phyloP scores from a whole-genome alignment of 2,329 filamentous ascomycete species.

The Cercospora citrullina region DNA sequence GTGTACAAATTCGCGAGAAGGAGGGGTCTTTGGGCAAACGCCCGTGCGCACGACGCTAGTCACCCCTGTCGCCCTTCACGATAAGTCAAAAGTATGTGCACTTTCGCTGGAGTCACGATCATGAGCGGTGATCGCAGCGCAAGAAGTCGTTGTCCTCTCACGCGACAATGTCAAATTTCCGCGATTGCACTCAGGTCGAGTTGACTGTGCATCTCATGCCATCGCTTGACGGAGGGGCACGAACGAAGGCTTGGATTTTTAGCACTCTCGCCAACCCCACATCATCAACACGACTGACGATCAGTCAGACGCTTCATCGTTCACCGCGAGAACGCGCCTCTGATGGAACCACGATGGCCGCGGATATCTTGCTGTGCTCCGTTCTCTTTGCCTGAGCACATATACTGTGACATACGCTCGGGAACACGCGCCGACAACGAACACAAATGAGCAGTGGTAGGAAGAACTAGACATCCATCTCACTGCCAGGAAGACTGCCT shows the following conservation, averaged over 20 bases:
- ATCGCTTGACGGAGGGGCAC: background rate
- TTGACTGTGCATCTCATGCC: background rate
- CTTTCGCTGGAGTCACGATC: background rate
- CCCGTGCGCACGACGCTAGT: slow-evolving; percentile 2
- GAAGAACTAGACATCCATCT: too few relatives aligned
- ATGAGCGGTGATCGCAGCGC: background rate
- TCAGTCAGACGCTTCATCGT: background rate
- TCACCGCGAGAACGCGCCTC: too few relatives aligned
- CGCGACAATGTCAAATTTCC: background rate
- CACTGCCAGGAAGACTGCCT: too few relatives aligned
- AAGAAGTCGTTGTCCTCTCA: background rate
- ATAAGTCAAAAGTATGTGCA: background rate
- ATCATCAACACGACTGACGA: background rate
- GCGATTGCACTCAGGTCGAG: background rate
- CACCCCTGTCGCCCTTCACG: background rate
- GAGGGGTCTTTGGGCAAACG: slow-evolving; percentile 8
- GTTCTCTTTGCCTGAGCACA: too few relatives aligned
- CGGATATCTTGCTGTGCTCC: too few relatives aligned
- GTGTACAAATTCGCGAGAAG: slow-evolving; percentile 8
- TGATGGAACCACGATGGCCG: too few relatives aligned
- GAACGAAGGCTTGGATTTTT: background rate
- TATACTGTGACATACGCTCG: too few relatives aligned
- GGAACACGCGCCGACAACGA: too few relatives aligned
- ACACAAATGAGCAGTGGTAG: too few relatives aligned
- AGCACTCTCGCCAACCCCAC: background rate